Evolutionary conservation across 176 grass and related monocot species (phyloP), one percentile per base, ranked within the genome.

Genomic region (Cymbopogon citratus): DNA sequence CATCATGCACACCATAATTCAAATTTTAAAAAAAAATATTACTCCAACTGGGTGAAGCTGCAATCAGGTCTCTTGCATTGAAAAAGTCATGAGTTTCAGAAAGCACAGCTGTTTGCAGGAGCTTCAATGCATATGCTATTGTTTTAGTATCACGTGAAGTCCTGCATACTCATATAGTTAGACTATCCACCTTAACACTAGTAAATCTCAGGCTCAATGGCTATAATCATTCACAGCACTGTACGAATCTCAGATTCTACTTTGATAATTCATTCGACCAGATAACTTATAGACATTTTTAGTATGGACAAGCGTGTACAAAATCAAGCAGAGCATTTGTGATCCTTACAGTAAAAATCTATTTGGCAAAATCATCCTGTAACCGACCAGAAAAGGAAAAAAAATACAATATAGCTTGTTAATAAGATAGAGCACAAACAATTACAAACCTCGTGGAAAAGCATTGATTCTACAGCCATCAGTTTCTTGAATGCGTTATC

Each of bases 401-500:
- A 12, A 43, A 4, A 77, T 23, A 65, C 46, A 91, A 43, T 49
- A 79, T 71, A 70, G 34, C 41, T 14, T 48, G 75, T 12, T 64
- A 43, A 63, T 79, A 76, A 77, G 35, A 2, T 18, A 7, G 26
- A 74, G 69, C 62, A 34, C 26, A 86, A 27, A 41, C 11, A 61
- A 74, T 67, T 31, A 81, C 79, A 71, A 88, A 95, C 96, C 96
- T 99, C 87, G 1, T 85, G 78, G 69, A 84, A 91, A 78, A 99
- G 90, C 80, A 78, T 88, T 54, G 84, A 88, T 85, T 95, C 96
- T 78, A 88, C 80, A 36, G 60, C 61, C 54, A 91, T 85, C 21
- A 86, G 78, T 73, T 95, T 91, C 77, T 95, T 99, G 75, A 95
- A 99, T 77, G 96, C 96, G 56, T 80, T 95, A 71, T 91, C 89